Evolutionary conservation across 2,329 filamentous ascomycete genomes (phyloP), one percentile per base, ranked within the genome.

Genomic region (Podosphaera aphanis): DNA sequence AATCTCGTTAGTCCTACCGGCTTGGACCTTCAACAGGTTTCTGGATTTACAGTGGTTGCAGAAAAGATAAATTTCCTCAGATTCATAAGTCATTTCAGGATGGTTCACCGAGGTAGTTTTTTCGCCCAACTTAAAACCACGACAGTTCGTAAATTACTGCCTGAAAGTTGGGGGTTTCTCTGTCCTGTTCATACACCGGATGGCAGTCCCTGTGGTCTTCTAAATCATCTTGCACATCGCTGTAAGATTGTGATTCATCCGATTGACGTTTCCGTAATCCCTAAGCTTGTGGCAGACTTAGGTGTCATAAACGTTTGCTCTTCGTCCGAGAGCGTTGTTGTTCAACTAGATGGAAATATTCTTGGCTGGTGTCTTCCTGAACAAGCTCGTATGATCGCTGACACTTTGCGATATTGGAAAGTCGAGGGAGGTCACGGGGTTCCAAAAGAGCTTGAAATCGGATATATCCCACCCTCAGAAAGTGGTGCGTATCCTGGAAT

Each of bases 21-120:
- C 52, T 70, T 98, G 36, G 90, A 98, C 69, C 63, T 94, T 57
- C 90, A 95, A 59, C 90, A 98, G 62, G 79, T 80, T 0, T 90
- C 88, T 11, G 90, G 90, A 50, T 98, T 93, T 62, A 93, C 84
- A 0, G 85, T 98, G 44, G 86, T 95, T 44, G 90, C 90, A 2
- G 90, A 98, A 61, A 95, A 95, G 70, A 88, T 98, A 60, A 98
- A 98, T 66, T 98, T 95, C 61, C 76, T 93, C 57, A 83, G 90
- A 56, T 98, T 95, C 66, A 93, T 98, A 65, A 90, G 83, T 62
- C 90, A 98, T 63, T 98, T 98, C 71, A 81, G 90, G 53, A 94
- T 94, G 85, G 84, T 98, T 48, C 90, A 98, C 66, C 77, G 90
- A 76, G 90, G 90, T 68, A 90, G 84, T 60, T 98, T 98, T 72